Conservation (phyloP, 1,139 yeast species). For the Saccharomyces pastorianus region DNA sequence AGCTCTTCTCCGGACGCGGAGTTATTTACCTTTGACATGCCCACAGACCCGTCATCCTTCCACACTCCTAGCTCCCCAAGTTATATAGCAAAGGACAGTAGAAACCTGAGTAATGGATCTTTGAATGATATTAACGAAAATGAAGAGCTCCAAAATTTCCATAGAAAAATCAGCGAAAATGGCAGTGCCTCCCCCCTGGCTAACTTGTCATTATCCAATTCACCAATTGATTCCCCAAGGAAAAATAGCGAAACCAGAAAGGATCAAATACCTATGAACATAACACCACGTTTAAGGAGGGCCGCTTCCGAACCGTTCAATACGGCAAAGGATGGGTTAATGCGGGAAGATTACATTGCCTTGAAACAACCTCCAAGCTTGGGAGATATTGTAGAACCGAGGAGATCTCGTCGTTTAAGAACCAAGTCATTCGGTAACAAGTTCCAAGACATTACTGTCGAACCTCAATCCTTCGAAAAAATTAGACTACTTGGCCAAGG, state of each 20-base stretch:
- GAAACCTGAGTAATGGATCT: constrained; percentile 22
- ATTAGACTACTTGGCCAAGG: constrained; percentile 87
- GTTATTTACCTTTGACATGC: background rate
- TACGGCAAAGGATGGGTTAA: constrained; percentile 3
- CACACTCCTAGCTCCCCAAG: constrained; percentile 10
- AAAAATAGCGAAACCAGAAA: background rate
- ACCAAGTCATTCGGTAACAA: constrained; percentile 49
- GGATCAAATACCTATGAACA: constrained; percentile 9
- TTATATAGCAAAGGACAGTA: constrained; percentile 11
- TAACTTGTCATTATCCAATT: background rate
- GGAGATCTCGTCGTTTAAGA: constrained; percentile 40
- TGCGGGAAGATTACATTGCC: background rate
- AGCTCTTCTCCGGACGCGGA: background rate
- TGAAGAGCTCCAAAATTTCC: constrained; percentile 25
- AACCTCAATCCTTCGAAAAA: constrained; percentile 82
- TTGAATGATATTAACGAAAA: constrained; percentile 28
- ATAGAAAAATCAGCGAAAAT: constrained; percentile 1
- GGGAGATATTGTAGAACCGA: constrained; percentile 18
- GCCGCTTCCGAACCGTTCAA: constrained; percentile 22
- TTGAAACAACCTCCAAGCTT: constrained; percentile 5
- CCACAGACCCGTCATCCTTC: constrained; percentile 9
- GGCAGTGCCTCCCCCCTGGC: background rate
- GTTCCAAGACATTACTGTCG: constrained; percentile 69
- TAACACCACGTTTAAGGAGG: constrained; percentile 17
- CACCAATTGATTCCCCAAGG: background rate